A percentile compares a stretch with the other conserved stretches of the same genome.
phyloP scores from a whole-genome alignment of 805 yeast genomes.

The Starmerella asiatica region DNA sequence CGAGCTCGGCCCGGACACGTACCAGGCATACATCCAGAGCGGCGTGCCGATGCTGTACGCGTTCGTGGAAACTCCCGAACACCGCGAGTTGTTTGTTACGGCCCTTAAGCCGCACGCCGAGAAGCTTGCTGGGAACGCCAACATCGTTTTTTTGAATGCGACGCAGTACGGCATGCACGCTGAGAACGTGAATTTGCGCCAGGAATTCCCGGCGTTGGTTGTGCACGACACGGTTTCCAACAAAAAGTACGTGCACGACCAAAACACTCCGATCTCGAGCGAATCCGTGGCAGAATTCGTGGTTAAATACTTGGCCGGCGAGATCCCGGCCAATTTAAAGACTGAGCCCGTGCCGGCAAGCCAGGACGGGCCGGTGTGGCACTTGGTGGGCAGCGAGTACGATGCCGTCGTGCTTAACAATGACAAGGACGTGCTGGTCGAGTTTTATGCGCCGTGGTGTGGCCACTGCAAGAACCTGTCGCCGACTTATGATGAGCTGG shows the following conservation, averaged over 20 bases:
- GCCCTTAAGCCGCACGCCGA: conserved; percentile 53
- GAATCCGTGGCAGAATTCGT: conserved; percentile 50
- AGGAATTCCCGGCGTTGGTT: conserved; percentile 74
- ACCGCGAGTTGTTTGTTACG: conserved; percentile 43
- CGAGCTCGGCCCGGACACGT: conserved; percentile 71
- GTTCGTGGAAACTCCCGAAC: conserved; percentile 60
- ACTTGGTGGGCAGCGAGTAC: conserved; percentile 74
- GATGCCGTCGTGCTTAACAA: conserved; percentile 50
- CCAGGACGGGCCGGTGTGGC: conserved; percentile 58
- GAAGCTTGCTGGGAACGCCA: conserved; percentile 62
- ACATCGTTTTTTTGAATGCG: conserved; percentile 84
- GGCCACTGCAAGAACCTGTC: conserved; percentile 90
- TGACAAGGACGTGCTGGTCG: conserved; percentile 61
- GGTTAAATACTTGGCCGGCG: conserved; percentile 47
- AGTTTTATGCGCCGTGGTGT: conserved; percentile 81
- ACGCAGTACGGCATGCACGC: conserved; percentile 72
- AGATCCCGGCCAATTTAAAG: conserved; percentile 59
- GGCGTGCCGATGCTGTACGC: conserved; percentile 74
- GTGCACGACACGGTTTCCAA: conserved; percentile 60
- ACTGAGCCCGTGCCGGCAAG: conserved; percentile 61
- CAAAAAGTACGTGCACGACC: conserved; percentile 66
- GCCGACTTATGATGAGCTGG: conserved; percentile 79
- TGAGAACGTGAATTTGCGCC: conserved; percentile 64
- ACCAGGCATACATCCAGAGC: conserved; percentile 56
- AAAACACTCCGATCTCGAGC: conserved; percentile 39